Conservation (phyloP, 805 yeast species). For the Yarrowia sp. region DNA sequence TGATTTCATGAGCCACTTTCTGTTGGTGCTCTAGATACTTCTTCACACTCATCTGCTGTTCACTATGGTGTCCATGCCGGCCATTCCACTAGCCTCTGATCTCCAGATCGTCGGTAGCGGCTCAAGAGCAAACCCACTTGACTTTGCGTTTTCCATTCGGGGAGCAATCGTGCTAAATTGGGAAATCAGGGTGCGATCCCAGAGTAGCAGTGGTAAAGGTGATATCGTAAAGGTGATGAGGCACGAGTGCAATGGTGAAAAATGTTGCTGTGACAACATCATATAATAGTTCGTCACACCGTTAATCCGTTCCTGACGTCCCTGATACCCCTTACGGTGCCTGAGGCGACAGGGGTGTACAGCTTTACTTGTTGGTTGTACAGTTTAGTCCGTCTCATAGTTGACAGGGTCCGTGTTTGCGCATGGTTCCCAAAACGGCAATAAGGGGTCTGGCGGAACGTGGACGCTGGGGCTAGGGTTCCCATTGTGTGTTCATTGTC, state of each 20-base stretch:
- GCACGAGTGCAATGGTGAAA: too few relatives aligned
- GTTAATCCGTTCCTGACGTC: not conserved
- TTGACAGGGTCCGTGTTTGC: slow-evolving; percentile 14
- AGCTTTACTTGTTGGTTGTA: not conserved
- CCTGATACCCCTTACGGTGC: not conserved
- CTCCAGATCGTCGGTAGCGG: slow-evolving; percentile 15
- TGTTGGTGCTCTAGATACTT: too few relatives aligned
- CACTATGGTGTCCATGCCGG: too few relatives aligned
- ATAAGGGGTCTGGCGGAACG: not conserved
- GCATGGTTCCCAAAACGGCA: not conserved
- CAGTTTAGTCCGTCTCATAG: slow-evolving; percentile 9
- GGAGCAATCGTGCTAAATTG: slow-evolving; percentile 18
- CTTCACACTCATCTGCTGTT: too few relatives aligned
- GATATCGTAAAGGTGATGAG: too few relatives aligned
- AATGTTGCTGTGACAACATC: too few relatives aligned
- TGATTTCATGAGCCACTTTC: too few relatives aligned
- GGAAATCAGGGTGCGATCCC: not conserved
- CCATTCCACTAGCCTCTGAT: slow-evolving; percentile 19
- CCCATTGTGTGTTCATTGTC: not conserved
- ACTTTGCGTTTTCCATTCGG: not conserved
- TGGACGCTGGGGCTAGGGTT: not conserved
- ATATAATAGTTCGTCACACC: too few relatives aligned
- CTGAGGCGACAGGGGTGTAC: not conserved
- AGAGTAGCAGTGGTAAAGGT: too few relatives aligned
- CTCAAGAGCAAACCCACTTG: not conserved